A percentile compares a stretch with the other conserved stretches of the same genome.
Evolutionary conservation across 345 rosid genomes (phyloP).

Genomic region (Melastoma malabathricum): DNA sequence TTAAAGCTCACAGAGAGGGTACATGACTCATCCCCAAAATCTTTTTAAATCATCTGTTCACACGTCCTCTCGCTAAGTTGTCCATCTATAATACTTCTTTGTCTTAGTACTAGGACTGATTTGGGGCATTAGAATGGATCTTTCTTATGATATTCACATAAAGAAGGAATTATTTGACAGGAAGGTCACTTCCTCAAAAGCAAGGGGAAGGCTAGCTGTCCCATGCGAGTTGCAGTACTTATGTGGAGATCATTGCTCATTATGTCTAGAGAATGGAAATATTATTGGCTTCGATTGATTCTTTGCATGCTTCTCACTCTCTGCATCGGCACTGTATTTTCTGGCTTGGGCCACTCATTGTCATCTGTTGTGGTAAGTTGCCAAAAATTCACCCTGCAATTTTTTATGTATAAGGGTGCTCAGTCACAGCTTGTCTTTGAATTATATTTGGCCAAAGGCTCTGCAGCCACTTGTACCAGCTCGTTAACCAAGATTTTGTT

Average conservation of each 20-base stretch:
- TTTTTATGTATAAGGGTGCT: too few relatives aligned
- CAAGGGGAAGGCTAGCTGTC: constrained; percentile 70
- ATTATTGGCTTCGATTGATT: constrained; percentile 93
- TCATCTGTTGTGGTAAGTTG: constrained; percentile 70
- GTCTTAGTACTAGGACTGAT: too few relatives aligned
- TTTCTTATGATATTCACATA: not conserved
- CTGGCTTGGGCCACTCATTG: constrained; percentile 87
- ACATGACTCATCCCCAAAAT: not conserved
- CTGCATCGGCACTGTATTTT: constrained; percentile 68
- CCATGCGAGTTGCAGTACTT: constrained; percentile 75
- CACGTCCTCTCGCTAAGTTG: too few relatives aligned
- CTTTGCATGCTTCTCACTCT: constrained; percentile 74
- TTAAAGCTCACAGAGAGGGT: constrained; percentile 78
- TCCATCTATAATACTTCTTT: too few relatives aligned
- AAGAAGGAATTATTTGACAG: constrained; percentile 20
- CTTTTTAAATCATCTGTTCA: too few relatives aligned
- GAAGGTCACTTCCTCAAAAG: constrained; percentile 89
- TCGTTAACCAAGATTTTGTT: not conserved
- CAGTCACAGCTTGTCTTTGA: too few relatives aligned
- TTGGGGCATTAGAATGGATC: not conserved
- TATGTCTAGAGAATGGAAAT: constrained; percentile 98
- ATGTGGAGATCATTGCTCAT: constrained; percentile 93
- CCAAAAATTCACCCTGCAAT: too few relatives aligned
- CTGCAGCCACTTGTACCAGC: too few relatives aligned
- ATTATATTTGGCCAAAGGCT: too few relatives aligned